Evolutionary conservation across 139 green algal species (phyloP), one percentile per base, ranked within the genome.

Genomic region (Pseudopediastrum boryanum): DNA sequence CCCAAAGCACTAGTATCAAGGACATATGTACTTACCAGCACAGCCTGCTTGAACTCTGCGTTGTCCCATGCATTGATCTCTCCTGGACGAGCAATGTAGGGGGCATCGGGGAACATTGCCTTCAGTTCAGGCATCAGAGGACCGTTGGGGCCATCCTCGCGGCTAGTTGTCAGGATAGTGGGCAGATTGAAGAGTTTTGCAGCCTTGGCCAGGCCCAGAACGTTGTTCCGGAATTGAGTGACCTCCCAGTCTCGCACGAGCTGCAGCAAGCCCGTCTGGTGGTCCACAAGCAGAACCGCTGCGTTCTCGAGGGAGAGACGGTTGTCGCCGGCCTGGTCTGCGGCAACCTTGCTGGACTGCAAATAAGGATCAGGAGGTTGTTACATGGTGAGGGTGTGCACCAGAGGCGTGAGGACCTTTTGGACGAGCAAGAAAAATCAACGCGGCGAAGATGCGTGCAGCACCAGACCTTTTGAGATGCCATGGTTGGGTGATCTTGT

Each of bases 61-160:
- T 71, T 71, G 72, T 79, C 72, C 72, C 72, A 79, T n/a, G 72
- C 72, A 52, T 79, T 79, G 56, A 79, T 79, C 56, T 79, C 56
- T 35, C 72, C 72, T 3, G 72, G 56, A 12, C 72, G n/a, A 1
- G n/a, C 16, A 19, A 79, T 79, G 12, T 48, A 8, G 2, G 72
- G 36, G 19, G 72, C 58, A 13, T 79, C 59, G n/a, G 72, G 72
- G 23, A 79, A 50, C 39, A 79, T 79, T 2, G 41, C 56, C 2
- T 29, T 25, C 3, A 79, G n/a, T 58, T 79, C 72, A 35, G 72
- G 72, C 72, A 79, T 27, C 39, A 79, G 12, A 1, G 72, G 72
- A 7, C 72, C 72, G 25, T 79, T 79, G 41, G 72, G 72, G 13
- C 72, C 72, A 48, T 29, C 41, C 8, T 61, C 56, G 23, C 59